Evolutionary conservation across 2,329 filamentous ascomycete species (phyloP).

Genomic region (Claviceps fusiformis): DNA sequence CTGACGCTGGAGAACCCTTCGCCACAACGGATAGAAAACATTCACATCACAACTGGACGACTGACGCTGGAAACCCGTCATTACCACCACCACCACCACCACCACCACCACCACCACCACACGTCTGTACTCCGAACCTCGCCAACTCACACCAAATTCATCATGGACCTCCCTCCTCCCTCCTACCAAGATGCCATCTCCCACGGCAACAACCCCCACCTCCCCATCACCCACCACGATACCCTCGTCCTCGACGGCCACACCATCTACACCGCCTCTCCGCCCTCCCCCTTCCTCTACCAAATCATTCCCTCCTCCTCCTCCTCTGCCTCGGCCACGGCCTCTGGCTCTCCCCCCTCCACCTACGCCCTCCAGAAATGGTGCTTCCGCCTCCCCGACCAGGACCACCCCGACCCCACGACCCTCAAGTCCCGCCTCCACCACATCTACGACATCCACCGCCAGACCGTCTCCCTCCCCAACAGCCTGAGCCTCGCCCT

Average conservation of each 20-base stretch:
- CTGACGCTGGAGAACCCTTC: too few species aligned
- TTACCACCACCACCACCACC: background rate
- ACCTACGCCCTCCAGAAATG: constrained; percentile 15
- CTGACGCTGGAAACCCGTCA: too few species aligned
- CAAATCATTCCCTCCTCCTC: constrained; percentile 12
- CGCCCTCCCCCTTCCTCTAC: constrained; percentile 12
- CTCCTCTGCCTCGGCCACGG: too few species aligned
- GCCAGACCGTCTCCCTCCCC: too few species aligned
- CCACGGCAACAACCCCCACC: background rate
- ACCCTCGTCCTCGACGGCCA: constrained; percentile 12
- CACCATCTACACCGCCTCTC: constrained; percentile 10
- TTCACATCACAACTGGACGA: too few species aligned
- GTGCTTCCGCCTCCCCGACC: constrained; percentile 11
- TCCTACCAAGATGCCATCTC: constrained; percentile 2
- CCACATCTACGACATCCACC: constrained; percentile 18
- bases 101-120: background rate
- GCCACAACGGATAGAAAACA: too few species aligned
- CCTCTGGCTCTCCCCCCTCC: constrained; percentile 4
- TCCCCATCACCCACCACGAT: background rate
- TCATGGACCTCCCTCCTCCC: background rate
- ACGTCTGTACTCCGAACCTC: too few species aligned
- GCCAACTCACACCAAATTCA: too few species aligned
- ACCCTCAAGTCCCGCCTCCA: constrained; percentile 11
- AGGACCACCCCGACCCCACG: constrained; percentile 1
- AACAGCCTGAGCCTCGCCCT: background rate